phyloP scores from a whole-genome alignment of 1,284 basidiomycete species.

The Rhodotorula sp. region DNA sequence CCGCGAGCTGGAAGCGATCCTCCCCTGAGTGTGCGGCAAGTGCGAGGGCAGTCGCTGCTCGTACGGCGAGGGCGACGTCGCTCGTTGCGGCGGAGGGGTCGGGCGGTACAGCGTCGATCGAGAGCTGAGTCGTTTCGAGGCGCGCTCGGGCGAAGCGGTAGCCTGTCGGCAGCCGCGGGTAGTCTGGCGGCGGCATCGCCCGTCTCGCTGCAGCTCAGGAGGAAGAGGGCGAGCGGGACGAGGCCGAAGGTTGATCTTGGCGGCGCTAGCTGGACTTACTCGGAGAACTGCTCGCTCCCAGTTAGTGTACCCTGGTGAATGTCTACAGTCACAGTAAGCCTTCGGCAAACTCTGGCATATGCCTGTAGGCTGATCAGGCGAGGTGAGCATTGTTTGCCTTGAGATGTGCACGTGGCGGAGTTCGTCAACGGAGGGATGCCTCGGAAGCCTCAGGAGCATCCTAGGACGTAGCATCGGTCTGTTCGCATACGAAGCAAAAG shows the following conservation, averaged over 20 bases:
- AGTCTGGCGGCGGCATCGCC: constrained; percentile 27
- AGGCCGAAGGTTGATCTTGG: not conserved
- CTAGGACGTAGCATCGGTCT: too few species aligned
- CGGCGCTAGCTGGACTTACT: not conserved
- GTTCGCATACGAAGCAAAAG: too few species aligned
- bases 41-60: constrained; percentile 22
- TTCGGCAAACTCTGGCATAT: too few species aligned
- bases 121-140: not conserved
- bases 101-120: not conserved
- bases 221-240: not conserved
- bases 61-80: constrained; percentile 2
- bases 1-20: constrained; percentile 16
- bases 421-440: too few species aligned
- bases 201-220: not conserved
- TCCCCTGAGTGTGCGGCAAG: constrained; percentile 33
- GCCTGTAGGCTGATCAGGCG: too few species aligned
- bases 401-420: too few species aligned
- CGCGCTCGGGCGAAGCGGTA: constrained; percentile 16
- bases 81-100: not conserved
- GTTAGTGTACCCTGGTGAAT: too few species aligned
- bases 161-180: constrained; percentile 24
- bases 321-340: too few species aligned
- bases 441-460: too few species aligned
- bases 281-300: not conserved
- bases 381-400: too few species aligned